These are phyloP conservation scores for Viola pubescens DNA, from an alignment of 441 rosid species.

Conservation along the genomic window DNA sequence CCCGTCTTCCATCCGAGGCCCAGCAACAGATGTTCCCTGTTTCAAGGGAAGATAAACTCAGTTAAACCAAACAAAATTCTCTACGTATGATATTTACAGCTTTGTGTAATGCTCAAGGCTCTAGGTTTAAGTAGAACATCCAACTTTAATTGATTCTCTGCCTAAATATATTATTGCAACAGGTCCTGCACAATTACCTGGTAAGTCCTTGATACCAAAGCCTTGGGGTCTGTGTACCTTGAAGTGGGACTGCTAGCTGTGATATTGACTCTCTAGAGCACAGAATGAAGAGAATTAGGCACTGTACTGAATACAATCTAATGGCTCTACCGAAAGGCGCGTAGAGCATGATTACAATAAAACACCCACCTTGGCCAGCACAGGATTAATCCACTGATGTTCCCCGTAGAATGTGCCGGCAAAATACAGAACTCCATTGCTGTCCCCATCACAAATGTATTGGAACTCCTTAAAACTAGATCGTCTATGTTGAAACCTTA, in stretches of 20 bases:
- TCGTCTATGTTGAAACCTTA: constrained; percentile 69
- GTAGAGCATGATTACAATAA: not conserved
- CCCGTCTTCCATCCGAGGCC: constrained; percentile 78
- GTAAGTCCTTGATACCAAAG: constrained; percentile 74
- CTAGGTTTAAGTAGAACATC: no score
- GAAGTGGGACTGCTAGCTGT: constrained; percentile 84
- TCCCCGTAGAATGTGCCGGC: constrained; percentile 88
- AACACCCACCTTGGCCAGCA: constrained; percentile 63
- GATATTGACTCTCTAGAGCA: constrained; percentile 59
- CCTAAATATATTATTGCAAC: not conserved
- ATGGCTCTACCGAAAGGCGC: not conserved
- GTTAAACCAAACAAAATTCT: not conserved
- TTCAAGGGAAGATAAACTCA: constrained; percentile 7
- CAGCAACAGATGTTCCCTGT: constrained; percentile 83
- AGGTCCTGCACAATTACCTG: constrained; percentile 38
- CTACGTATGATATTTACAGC: not conserved
- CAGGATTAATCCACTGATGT: constrained; percentile 98
- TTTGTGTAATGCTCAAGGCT: not conserved
- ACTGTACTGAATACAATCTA: constrained; percentile 5
- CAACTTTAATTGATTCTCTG: no score
- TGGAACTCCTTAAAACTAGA: constrained; percentile 96
- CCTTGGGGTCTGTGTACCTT: constrained; percentile 86
- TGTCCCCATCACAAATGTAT: constrained; percentile 94
- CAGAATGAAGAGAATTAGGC: constrained; percentile 17
- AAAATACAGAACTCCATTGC: constrained; percentile 84